Base-by-base conservation (phyloP, 2,329 filamentous ascomycete genomes). In the Fusarium musae region DNA sequence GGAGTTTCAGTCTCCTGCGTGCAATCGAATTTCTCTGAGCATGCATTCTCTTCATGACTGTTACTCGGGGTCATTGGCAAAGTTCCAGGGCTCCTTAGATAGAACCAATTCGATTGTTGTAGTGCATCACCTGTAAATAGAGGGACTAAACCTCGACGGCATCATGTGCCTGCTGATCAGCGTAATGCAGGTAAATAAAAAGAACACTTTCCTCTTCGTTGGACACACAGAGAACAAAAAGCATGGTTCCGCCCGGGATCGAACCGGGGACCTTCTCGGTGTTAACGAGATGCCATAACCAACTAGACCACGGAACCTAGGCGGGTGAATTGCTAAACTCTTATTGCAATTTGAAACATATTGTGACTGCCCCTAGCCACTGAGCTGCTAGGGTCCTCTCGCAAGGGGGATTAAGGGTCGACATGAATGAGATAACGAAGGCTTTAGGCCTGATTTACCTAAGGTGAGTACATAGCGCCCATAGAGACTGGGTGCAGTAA, bases 301-400 rank as follows among this genome's bases (percentile, higher is more conserved):
- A 56, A 54, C 40, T 77, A 76, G 74, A 75, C 74, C 75, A 76
- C 72, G 70, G 52, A 75, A 76, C 74, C 75, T 37, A 36, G 21
- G n/a, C 12, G 28, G 9, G 49, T 65, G 67, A 42, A 15, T 69
- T 59, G 23, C 15, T 50, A 16, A 12, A 3, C 3, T 4, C 1
- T 2, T 4, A 0, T 3, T 5, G 3, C 2, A 10, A 4, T 13
- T 0, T 7, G 7, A 3, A 6, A 2, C 0, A 30, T 5, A 9
- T 21, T 0, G 4, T 26, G 1, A 5, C 3, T 28, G 2, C 4
- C 9, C 0, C 5, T 6, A 8, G 17, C 16, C 23, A 17, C 11
- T 28, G n/a, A 34, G 9, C n/a, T 39, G 28, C 34, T 19, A 17
- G 12, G 12, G 6, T 5, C 23, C 16, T 42, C n/a, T 2, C 30